phyloP scores from a whole-genome alignment of 2,329 filamentous ascomycete genomes.

The Epichloe coenophiala region DNA sequence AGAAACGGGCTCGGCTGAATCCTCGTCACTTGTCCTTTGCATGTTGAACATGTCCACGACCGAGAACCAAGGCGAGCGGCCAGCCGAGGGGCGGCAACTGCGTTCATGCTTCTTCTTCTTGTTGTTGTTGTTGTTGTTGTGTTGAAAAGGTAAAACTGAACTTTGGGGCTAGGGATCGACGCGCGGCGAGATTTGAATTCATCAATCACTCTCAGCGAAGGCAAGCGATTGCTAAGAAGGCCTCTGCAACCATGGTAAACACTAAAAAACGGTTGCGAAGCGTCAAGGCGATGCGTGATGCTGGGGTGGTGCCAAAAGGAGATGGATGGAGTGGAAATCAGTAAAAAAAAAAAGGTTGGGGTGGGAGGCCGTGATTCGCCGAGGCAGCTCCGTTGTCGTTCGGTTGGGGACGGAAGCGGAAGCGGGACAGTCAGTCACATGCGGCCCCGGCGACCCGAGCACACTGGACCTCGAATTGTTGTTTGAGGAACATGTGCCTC shows the following conservation, averaged over 20 bases:
- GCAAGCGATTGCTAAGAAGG: slow-evolving; percentile 1
- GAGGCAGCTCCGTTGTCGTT: slow-evolving; percentile 4
- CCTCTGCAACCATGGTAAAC: slow-evolving; percentile 6
- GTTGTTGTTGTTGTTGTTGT: slow-evolving; percentile 4
- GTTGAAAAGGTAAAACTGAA: not conserved
- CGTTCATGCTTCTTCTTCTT: slow-evolving; percentile 28
- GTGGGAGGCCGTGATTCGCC: slow-evolving; percentile 9
- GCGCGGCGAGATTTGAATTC: not conserved
- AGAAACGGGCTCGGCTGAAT: slow-evolving; percentile 16
- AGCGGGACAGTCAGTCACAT: not conserved
- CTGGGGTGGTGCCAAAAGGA: not conserved
- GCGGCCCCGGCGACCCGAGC: not conserved
- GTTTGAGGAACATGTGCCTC: no score
- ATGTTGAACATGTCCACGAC: slow-evolving; percentile 33
- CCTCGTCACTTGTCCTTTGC: slow-evolving; percentile 26
- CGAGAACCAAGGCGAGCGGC: slow-evolving; percentile 24
- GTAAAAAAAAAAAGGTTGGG: slow-evolving; percentile 3
- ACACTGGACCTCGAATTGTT: no score
- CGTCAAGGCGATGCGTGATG: not conserved
- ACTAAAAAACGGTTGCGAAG: not conserved
- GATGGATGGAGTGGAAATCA: not conserved
- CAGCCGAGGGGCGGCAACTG: slow-evolving; percentile 23
- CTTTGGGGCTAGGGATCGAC: not conserved
- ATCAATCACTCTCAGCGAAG: slow-evolving; percentile 6
- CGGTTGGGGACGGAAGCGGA: slow-evolving; percentile 5